Base-by-base conservation (phyloP, 2,329 filamentous ascomycete genomes). In the Xylariaceae sp. region DNA sequence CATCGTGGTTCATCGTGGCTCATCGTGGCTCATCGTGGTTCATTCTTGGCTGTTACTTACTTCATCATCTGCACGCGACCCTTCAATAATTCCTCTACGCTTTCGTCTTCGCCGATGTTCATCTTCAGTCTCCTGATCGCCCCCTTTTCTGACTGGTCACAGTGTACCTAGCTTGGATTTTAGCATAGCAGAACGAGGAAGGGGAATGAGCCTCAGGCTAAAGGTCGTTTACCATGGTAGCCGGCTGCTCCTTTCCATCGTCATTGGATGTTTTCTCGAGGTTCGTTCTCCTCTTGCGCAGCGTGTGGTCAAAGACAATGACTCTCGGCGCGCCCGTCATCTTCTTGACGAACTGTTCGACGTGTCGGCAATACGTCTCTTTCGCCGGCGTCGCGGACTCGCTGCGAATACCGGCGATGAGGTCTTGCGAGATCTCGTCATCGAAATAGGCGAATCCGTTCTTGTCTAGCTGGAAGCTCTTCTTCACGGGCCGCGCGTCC, bases 221-320 rank as follows among this genome's bases (percentile, higher is more conserved):
- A 19, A 19, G 19, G 19, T 7, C 19, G 9, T 31, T 48, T 45
- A 58, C 55, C 52, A 50, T 44, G 4, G 50, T 58, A 7, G 56
- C 56, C 6, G 56, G 56, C 32, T 58, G 56, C 47, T 58, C 56
- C 34, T 49, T 58, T 3, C 53, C 56, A 40, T 57, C 47, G 4
- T 31, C 26, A 29, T 58, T 50, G 12, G 56, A 32, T 2, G 32
- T 53, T 30, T 47, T 50, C 29, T 42, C 39, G 2, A 46, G 56
- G 5, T 30, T 43, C 3, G 46, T 53, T 6, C 48, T 32, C 12
- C 56, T 35, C 35, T 53, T 55, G 4, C 56, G 53, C 8, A 50
- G 31, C 7, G 56, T 58, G 19, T 58, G 56, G 35, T 58, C 56
- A 32, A 58, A 58, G n/a, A 58, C 46, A 34, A 58, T 53, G 8